Evolutionary conservation across 345 rosid species (phyloP), one percentile per base, ranked within the genome.

Genomic region (Zanthoxylum bungeanum): DNA sequence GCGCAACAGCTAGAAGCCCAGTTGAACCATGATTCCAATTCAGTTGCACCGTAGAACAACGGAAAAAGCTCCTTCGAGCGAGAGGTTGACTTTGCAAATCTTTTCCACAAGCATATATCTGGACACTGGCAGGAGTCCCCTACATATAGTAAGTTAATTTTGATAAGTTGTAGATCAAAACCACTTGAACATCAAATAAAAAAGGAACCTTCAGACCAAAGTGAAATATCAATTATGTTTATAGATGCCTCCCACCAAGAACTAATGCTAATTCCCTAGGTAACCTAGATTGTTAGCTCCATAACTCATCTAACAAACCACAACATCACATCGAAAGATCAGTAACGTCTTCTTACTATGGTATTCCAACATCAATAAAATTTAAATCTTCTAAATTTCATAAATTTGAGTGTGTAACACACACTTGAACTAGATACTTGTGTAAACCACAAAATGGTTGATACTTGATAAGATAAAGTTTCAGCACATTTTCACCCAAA

Each of bases 121-220:
- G 98, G 77, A 94, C 91, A 78, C 96, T 92, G 51, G 89, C 98
- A 74, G 98, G 98, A 68, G 82, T 85, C 16, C 98, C 98, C 96
- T 93, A 59, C 74, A 85, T 5, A 17, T 36, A 24, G 36, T 7
- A 67, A 51, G 0, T 9, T 9, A 53, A 10, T 25, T 50, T 51
- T 31, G 9, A 53, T 50, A 9, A 31, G 27, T 12, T 6, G 58
- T 42, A 68, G 3, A 68, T 16, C 6, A 37, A 68, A 63, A 11
- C 14, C 53, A 31, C 22, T 59, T 12, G 16, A 55, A 27, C 24
- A 16, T 62, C 21, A 49, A 3, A 9, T 40, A 31, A 30, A 34
- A 69, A 66, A 27, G 16, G 36, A 51, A 52, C 34, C 33, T 16
- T 24, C 5, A 1, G n/a, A 12, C 34, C 33, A 69, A 50, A 49